Evolutionary conservation across 371 early-diverging fungal species (phyloP), one percentile per base, ranked within the genome.

Genomic region (Batkoa obscura): DNA sequence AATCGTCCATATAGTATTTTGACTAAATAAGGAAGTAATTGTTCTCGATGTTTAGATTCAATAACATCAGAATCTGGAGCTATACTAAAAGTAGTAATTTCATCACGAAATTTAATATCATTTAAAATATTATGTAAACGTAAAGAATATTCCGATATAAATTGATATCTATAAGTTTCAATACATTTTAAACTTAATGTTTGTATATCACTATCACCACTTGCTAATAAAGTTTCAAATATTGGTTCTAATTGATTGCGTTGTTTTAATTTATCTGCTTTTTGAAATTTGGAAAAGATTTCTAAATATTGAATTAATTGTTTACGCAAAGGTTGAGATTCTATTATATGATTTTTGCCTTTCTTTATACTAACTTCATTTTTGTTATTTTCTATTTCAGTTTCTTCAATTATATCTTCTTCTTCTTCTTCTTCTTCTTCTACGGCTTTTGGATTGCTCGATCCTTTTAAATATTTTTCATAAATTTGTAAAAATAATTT

Each of bases 1-100:
- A 90, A 68, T 62, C 90, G 87, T 23, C 98, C 98, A 62, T 84
- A 91, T 6, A 97, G 72, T 32, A 97, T 63, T 30, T 93, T 83
- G 59, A 83, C 70, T 1, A 94, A 60, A 34, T 89, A 70, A 12
- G 79, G 80, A 73, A 88, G 75, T 30, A 87, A 57, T 34, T 72
- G 72, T 3, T 66, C 65, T 32, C 86, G 84, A 60, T 88, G 81
- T 10, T 72, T 64, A 1, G 69, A 62, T 55, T 81, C 79, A 52
- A 88, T 76, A 17, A 72, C 66, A 34, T 69, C 70, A 35, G 80
- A 74, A 31, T 73, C 61, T 3, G 72, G 72, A 0, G 73, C 71
- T 34, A 88, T 65, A 46, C 82, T 71, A 36, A 91, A 76, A 1
- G 79, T 79, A 13, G 85, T 66, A 30, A 97, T 69, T 58, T 81